phyloP scores from a whole-genome alignment of 352 stramenopile genomes.

The Globisporangium apiculatum region DNA sequence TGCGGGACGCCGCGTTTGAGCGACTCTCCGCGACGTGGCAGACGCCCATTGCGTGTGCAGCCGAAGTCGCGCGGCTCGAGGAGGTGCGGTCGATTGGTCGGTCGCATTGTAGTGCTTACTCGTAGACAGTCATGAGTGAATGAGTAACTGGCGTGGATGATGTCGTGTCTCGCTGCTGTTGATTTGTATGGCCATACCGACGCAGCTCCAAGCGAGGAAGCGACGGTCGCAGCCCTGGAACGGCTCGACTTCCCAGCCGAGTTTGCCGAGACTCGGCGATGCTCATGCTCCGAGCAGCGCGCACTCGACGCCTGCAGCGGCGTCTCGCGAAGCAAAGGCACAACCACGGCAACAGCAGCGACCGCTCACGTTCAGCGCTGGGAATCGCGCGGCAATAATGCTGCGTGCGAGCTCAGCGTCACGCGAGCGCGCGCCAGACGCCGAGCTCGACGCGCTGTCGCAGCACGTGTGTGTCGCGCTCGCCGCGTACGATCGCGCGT shows the following conservation, averaged over 20 bases:
- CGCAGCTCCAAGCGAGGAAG: constrained; percentile 18
- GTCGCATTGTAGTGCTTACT: too few species aligned
- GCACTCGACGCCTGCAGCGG: neutral
- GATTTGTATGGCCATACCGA: too few species aligned
- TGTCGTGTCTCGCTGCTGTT: neutral
- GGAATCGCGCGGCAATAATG: constrained; percentile 14
- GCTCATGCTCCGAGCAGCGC: neutral
- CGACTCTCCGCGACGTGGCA: constrained; percentile 27
- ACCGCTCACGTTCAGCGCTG: constrained; percentile 11
- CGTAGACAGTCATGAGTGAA: neutral
- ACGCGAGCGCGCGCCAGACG: constrained; percentile 1
- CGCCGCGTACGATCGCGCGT: constrained; percentile 35
- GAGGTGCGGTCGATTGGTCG: constrained; percentile 13
- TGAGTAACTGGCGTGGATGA: neutral
- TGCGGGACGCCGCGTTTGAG: constrained; percentile 20
- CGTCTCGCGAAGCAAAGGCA: neutral
- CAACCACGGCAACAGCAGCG: neutral
- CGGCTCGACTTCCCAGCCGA: neutral
- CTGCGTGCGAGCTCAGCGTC: constrained; percentile 10
- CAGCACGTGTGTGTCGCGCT: constrained; percentile 18
- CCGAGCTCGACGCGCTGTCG: constrained; percentile 23
- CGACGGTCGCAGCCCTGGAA: constrained; percentile 23
- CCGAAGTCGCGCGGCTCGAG: constrained; percentile 32
- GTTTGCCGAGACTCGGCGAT: neutral
- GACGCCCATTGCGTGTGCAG: constrained; percentile 17